These are phyloP conservation scores for Alternaria dauci DNA, from an alignment of 2,329 filamentous ascomycete genomes.

Conservation along the genomic window DNA sequence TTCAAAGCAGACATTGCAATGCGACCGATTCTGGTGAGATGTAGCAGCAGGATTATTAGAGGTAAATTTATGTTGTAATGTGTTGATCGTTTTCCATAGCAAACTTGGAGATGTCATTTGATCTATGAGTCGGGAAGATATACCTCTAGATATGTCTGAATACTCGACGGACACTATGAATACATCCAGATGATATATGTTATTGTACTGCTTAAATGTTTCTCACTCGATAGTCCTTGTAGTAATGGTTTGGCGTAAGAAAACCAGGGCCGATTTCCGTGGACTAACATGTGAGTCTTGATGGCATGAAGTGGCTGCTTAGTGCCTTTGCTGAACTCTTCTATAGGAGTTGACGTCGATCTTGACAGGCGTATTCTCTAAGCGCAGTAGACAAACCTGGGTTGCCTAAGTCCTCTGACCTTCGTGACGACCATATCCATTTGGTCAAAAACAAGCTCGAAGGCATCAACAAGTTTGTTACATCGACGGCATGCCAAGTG, in stretches of 20 bases:
- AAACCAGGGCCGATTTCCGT: background rate
- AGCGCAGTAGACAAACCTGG: background rate
- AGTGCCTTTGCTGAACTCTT: background rate
- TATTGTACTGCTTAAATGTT: background rate
- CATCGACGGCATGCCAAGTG: background rate
- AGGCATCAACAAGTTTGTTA: background rate
- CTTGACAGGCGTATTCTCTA: background rate
- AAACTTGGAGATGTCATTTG: background rate
- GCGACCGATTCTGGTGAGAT: background rate
- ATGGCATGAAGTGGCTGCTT: background rate
- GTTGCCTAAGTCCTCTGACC: background rate
- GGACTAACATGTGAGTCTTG: background rate
- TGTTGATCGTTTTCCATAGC: background rate
- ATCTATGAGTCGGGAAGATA: background rate
- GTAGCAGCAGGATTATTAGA: background rate
- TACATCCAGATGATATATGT: background rate
- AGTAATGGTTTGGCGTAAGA: background rate
- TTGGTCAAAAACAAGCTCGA: background rate
- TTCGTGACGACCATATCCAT: background rate
- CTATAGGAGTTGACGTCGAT: background rate
- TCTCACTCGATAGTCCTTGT: background rate
- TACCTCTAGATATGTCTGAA: background rate
- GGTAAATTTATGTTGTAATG: background rate
- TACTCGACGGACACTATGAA: background rate
- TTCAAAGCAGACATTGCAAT: background rate